A percentile compares a stretch with the other conserved stretches of the same genome.
phyloP scores from a whole-genome alignment of 2,329 filamentous ascomycete genomes.

The Aspergillaceae sp. region DNA sequence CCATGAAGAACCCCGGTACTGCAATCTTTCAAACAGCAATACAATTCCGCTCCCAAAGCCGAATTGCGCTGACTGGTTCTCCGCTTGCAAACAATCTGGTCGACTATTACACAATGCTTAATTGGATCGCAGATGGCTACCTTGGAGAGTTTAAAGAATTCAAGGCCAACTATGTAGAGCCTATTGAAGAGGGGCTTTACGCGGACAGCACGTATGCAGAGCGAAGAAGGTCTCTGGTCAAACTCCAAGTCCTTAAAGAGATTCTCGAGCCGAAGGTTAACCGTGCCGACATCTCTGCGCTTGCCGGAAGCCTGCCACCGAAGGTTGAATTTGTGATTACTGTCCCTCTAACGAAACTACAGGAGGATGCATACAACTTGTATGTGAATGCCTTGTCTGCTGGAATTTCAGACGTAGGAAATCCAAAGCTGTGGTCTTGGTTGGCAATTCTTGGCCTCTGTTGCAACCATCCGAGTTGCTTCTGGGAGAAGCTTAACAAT shows the following conservation, averaged over 20 bases:
- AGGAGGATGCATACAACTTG: constrained; percentile 54
- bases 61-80: constrained; percentile 79
- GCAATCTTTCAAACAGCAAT: constrained; percentile 47
- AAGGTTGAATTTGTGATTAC: constrained; percentile 79
- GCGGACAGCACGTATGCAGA: constrained; percentile 51
- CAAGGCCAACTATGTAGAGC: constrained; percentile 56
- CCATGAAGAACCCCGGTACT: constrained; percentile 58
- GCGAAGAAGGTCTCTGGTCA: constrained; percentile 54
- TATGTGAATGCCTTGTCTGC: constrained; percentile 39
- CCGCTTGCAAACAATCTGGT: constrained; percentile 74
- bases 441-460: constrained; percentile 45
- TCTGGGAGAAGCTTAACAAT: constrained; percentile 42
- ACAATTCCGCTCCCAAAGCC: constrained; percentile 56
- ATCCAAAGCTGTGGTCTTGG: constrained; percentile 47
- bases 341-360: constrained; percentile 58
- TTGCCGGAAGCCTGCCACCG: constrained; percentile 58
- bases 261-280: constrained; percentile 71
- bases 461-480: constrained; percentile 51
- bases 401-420: constrained; percentile 24
- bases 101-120: constrained; percentile 80
- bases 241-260: constrained; percentile 60
- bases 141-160: constrained; percentile 64
- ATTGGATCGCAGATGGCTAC: constrained; percentile 76
- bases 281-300: constrained; percentile 59
- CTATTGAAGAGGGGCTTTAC: constrained; percentile 65